A percentile compares a stretch with the other conserved stretches of the same genome.
phyloP scores from a whole-genome alignment of 768 basidiomycete genomes.

The Hypholoma sublateritium region DNA sequence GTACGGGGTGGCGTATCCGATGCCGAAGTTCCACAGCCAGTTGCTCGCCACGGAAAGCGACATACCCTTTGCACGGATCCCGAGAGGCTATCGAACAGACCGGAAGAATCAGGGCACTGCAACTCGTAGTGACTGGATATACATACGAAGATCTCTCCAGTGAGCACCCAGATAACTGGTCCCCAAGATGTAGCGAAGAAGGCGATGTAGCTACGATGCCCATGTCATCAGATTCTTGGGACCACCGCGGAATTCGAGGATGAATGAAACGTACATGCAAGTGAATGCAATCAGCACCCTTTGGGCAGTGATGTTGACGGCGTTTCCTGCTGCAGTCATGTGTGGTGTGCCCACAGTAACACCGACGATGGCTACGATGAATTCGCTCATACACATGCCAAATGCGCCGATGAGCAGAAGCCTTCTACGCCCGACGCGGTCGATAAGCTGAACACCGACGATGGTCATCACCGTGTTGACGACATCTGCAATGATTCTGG shows the following conservation, averaged over 20 bases:
- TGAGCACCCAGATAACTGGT: conserved; percentile 63
- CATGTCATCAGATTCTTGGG: neutral
- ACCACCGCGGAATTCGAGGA: neutral
- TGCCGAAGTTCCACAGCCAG: conserved; percentile 77
- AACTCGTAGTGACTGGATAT: neutral
- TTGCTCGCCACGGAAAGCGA: conserved; percentile 56
- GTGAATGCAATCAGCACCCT: conserved; percentile 60
- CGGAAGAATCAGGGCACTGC: no score
- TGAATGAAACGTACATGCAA: conserved; percentile 41
- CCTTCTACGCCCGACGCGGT: conserved; percentile 75
- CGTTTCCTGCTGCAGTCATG: conserved; percentile 3
- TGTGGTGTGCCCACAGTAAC: conserved; percentile 27
- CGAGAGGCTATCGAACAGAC: conserved; percentile 44
- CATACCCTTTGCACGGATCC: conserved; percentile 79
- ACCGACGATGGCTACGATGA: conserved; percentile 56
- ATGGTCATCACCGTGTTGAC: conserved; percentile 79
- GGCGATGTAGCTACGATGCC: conserved; percentile 22
- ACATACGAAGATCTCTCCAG: conserved; percentile 70
- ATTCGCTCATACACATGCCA: conserved; percentile 84
- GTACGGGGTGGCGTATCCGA: conserved; percentile 59
- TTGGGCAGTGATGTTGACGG: conserved; percentile 43
- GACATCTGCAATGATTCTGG: conserved; percentile 47
- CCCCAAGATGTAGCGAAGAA: conserved; percentile 66
- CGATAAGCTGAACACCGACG: conserved; percentile 75
- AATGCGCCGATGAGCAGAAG: conserved; percentile 77